Evolutionary conservation across 179 eudicot species (phyloP), one percentile per base, ranked within the genome.

Genomic region (Pouteria campechiana): DNA sequence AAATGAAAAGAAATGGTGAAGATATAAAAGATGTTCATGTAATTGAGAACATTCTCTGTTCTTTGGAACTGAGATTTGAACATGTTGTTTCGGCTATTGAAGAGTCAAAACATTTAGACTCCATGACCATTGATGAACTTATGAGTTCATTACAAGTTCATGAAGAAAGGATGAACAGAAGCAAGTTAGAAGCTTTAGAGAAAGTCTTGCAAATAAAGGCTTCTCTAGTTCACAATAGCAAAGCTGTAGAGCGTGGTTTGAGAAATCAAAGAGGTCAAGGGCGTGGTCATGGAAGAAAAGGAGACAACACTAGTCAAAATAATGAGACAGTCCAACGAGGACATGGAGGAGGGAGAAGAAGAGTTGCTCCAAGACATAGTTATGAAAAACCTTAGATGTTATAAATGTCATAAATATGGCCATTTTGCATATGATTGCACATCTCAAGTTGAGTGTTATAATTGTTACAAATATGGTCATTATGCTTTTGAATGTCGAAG

Each of bases 211-310:
- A n/a, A n/a, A n/a, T n/a, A n/a, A n/a, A n/a, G n/a, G n/a, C n/a
- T n/a, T n/a, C n/a, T n/a, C n/a, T n/a, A n/a, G n/a, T n/a, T n/a
- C n/a, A n/a, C n/a, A n/a, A n/a, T n/a, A n/a, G n/a, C n/a, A n/a
- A n/a, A n/a, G n/a, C n/a, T n/a, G n/a, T n/a, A n/a, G n/a, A n/a
- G n/a, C n/a, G 16, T 15, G 15, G 44, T 20, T 25, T 15, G 23
- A 39, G 44, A n/a, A 39, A 3, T 1, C 44, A 39, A 39, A 22
- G 44, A 40, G 44, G 44, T 8, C 16, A 16, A 5, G 46, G 30
- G 7, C 17, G 9, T 0, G 46, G 21, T 3, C n/a, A 14, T 15
- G 27, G 47, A 25, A 7, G 17, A 27, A 9, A 21, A 15, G 11
- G 20, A 43, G 33, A 33, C 4, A 16, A 21, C 7, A 0, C 7